Base-by-base conservation (phyloP, 345 rosid genomes). In the Salix purpurea region DNA sequence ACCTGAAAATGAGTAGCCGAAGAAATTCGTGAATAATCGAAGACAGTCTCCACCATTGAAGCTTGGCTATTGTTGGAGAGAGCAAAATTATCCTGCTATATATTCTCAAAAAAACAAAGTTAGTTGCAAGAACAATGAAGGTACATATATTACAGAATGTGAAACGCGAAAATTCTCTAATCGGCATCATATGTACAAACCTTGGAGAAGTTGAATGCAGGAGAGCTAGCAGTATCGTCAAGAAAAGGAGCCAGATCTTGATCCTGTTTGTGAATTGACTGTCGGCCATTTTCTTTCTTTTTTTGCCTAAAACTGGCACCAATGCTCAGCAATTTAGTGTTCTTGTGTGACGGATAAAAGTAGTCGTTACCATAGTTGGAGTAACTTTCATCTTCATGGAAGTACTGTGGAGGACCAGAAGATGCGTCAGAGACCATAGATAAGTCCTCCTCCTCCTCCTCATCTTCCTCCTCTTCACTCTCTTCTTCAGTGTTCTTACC, bases 381-480 rank as follows among this genome's bases (percentile, higher is more conserved):
- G 73, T 65, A 75, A 13, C 37, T 78, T 75, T 83, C 82, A 14
- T 89, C 91, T 72, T 91, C 91, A 26, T 62, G 72, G 39, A 91
- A 67, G 81, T 32, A 30, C 32, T 86, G 90, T 32, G 94, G 94
- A 71, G 99, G 97, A 19, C 98, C 99, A n/a, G 99, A 95, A 76
- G 99, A 95, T 69, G 99, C 99, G 84, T 95, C 99, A 21, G 99
- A 95, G 42, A 93, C 88, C 99, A 95, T 93, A 1, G 99, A 95
- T 81, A 90, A 84, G 69, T 90, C 99, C 9, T 92, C 97, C 65
- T 88, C 96, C 30, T 90, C 93, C 1, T 72, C 88, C 1, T 72
- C 89, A 1, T 72, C 86, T 0, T 78, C 79, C 39, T 84, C 66
- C 65, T 74, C 65, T 72, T 69, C 64, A 50, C 69, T 28, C 23